Conservation (phyloP, 2,329 filamentous ascomycete genomes). For the Sarocladium brachiariae region DNA sequence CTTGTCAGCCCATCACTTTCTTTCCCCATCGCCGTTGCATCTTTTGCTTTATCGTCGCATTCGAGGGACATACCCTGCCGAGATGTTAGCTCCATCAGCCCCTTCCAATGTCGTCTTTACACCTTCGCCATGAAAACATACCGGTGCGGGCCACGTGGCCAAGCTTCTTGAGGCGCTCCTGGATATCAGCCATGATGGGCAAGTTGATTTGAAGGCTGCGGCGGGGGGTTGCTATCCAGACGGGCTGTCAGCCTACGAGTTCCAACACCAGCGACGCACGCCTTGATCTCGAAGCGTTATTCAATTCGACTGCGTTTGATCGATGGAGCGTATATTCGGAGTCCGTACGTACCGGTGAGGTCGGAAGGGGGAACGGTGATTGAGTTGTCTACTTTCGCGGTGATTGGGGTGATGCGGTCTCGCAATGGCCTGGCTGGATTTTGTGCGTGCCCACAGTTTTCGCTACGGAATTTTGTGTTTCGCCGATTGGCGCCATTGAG, state of each 20-base stretch:
- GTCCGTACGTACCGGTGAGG: conserved; percentile 8
- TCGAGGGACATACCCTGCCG: conserved; percentile 29
- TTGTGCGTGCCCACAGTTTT: conserved; percentile 42
- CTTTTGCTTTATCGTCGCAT: conserved; percentile 2
- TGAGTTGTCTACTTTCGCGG: conserved; percentile 13
- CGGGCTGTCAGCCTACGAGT: conserved; percentile 14
- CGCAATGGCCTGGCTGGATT: conserved; percentile 20
- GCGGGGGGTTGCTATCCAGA: conserved; percentile 10
- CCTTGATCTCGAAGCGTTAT: background rate
- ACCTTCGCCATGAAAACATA: conserved; percentile 38
- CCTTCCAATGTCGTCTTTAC: background rate
- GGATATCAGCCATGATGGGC: conserved; percentile 46
- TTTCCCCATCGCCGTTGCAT: background rate
- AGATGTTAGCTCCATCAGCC: conserved; percentile 3
- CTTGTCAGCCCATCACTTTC: conserved; percentile 11
- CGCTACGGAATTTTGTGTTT: conserved; percentile 32
- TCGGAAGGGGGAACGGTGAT: conserved; percentile 21
- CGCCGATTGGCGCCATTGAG: conserved; percentile 18
- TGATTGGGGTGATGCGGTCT: conserved; percentile 8
- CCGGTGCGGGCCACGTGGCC: conserved; percentile 54
- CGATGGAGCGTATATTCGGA: background rate
- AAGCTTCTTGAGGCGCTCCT: conserved; percentile 55
- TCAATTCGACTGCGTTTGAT: conserved; percentile 6
- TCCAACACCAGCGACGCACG: background rate
- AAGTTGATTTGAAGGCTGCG: conserved; percentile 23